Evolutionary conservation across 2,329 filamentous ascomycete species (phyloP), one percentile per base, ranked within the genome.

Genomic region (Chaetomiaceae sp.): DNA sequence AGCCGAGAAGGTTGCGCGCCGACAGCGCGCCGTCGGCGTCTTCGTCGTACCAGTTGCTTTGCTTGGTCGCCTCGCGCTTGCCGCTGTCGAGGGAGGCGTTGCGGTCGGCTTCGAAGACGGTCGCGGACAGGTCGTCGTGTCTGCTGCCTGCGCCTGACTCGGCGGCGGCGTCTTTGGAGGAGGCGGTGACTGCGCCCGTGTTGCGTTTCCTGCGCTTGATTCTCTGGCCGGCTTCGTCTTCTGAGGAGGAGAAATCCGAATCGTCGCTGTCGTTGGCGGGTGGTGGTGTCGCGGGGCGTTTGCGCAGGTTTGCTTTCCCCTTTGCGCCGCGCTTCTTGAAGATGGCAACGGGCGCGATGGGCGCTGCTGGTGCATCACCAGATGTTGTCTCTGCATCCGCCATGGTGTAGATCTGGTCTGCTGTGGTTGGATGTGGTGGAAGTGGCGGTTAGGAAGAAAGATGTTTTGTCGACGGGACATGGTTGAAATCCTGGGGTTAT

Each of bases 321-420:
- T 91, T 95, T 65, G 81, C 80, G 60, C 83, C 80, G 68, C 91
- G 83, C 71, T 94, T 95, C 71, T 95, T 96, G 80, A 96, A 96
- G 47, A 88, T 70, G 14, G 86, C 80, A 12, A 85, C 76, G 0
- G 82, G 80, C 2, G 72, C 73, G 25, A 72, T 47, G 2, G 59
- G 48, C 22, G 53, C 57, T 6, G 47, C 19, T 31, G 44, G 31
- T 12, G 39, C 45, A 20, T 46, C 27, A n/a, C 40, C 34, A 6
- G 53, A 5, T 42, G 53, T 45, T 42, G 51, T 44, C 6, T 47
- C 44, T 42, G 55, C 19, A 22, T 62, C 59, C 2, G 60, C 55
- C 61, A 63, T 56, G 6, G n/a, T 9, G 17, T 25, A 14, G 8
- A 31, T 3, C 8, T 7, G 4, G 27, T 31, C n/a, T 27, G n/a